phyloP scores from a whole-genome alignment of 1,284 basidiomycete genomes.

The Rhizopogon parksii region DNA sequence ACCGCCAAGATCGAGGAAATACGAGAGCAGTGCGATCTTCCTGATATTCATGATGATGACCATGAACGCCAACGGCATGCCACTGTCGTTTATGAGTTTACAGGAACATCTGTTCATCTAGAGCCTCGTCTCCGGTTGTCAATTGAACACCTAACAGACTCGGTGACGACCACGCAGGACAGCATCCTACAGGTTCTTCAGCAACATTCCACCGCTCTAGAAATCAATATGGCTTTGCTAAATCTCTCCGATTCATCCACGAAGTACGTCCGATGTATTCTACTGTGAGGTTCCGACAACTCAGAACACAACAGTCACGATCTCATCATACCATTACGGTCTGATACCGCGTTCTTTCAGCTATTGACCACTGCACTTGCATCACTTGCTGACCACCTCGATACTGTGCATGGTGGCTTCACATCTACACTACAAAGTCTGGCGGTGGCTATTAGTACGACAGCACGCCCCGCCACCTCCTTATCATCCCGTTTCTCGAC shows the following conservation, averaged over 20 bases:
- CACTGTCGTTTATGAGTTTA: conserved; percentile 49
- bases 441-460: conserved; percentile 50
- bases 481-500: conserved; percentile 37
- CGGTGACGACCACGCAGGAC: conserved; percentile 1
- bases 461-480: conserved; percentile 54
- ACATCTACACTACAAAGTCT: conserved; percentile 54
- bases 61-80: conserved; percentile 7
- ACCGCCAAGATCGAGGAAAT: conserved; percentile 22
- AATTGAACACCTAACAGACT: conserved; percentile 23
- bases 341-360: conserved; percentile 80
- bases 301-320: conserved; percentile 36
- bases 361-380: conserved; percentile 69
- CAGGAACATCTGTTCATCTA: conserved; percentile 38
- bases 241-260: background rate
- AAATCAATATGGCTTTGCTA: background rate
- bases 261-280: conserved; percentile 9
- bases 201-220: background rate
- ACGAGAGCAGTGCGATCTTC: conserved; percentile 2
- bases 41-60: background rate
- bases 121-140: conserved; percentile 53
- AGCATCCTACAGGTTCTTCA: conserved; percentile 8
- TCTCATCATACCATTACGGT: conserved; percentile 74
- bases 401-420: conserved; percentile 60
- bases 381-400: conserved; percentile 62
- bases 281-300: background rate